These are phyloP conservation scores for Trametes maxima DNA, from an alignment of 768 basidiomycete genomes.

Conservation along the genomic window DNA sequence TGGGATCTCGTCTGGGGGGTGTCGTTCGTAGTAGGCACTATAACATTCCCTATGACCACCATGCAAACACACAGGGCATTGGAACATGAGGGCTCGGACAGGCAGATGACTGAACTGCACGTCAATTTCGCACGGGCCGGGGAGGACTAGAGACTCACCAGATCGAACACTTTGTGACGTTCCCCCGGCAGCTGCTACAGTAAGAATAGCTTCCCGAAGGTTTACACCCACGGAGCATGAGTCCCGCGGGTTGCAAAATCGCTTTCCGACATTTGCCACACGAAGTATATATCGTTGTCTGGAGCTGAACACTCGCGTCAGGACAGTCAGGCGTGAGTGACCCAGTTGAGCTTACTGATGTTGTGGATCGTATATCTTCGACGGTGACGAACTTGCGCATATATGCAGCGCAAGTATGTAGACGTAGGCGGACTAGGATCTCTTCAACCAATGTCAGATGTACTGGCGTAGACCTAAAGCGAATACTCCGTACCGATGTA, in stretches of 20 bases:
- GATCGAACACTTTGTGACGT: conserved; percentile 61
- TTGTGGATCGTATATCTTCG: conserved; percentile 53
- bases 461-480: not conserved
- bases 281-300: conserved; percentile 69
- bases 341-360: conserved; percentile 47
- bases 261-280: conserved; percentile 75
- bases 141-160: conserved; percentile 47
- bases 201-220: conserved; percentile 50
- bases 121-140: conserved; percentile 10
- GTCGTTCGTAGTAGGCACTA: conserved; percentile 61
- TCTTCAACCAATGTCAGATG: conserved; percentile 45
- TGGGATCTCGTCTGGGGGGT: conserved; percentile 35
- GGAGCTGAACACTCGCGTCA: conserved; percentile 47
- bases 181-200: conserved; percentile 57
- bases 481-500: conserved; percentile 62
- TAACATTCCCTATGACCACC: conserved; percentile 85
- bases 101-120: conserved; percentile 65
- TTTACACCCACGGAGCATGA: conserved; percentile 27
- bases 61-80: conserved; percentile 76
- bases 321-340: not conserved
- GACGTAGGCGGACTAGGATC: conserved; percentile 57
- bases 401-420: conserved; percentile 73
- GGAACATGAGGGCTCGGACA: conserved; percentile 68
- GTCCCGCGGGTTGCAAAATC: conserved; percentile 37
- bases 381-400: conserved; percentile 63